phyloP scores from a whole-genome alignment of 306 rosid genomes.

The Pyrus betulifolia region DNA sequence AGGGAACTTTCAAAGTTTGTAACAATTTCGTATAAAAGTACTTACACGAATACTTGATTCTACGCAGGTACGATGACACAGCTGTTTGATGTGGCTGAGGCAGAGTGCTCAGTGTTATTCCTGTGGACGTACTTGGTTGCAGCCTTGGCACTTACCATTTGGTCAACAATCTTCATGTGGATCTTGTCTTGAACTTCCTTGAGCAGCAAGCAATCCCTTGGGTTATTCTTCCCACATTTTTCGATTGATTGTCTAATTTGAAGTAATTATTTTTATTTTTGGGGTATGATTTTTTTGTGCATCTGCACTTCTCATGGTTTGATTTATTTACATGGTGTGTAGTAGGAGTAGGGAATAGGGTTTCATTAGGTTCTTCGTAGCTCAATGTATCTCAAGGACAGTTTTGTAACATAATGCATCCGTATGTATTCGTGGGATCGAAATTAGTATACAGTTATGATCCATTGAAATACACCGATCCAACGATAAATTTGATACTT shows the following conservation, averaged over 20 bases:
- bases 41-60: neutral
- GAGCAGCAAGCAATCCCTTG: neutral
- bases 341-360: neutral
- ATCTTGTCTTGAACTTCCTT: slow-evolving; percentile 29
- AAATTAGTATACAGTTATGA: too few relatives aligned
- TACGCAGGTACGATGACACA: slow-evolving; percentile 75
- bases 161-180: slow-evolving; percentile 78
- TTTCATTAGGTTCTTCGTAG: neutral
- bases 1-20: neutral
- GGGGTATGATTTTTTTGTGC: neutral
- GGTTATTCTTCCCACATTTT: neutral
- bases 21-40: neutral
- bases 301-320: neutral
- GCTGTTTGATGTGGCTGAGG: slow-evolving; percentile 73
- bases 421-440: neutral
- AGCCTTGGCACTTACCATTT: slow-evolving; percentile 58
- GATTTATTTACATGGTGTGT: neutral
- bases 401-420: neutral
- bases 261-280: neutral
- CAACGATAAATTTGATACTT: too few relatives aligned
- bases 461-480: too few relatives aligned
- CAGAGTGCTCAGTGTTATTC: slow-evolving; percentile 78
- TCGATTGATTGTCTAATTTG: neutral
- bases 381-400: neutral
- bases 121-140: slow-evolving; percentile 76